Conservation (phyloP, 371 early-diverging fungal species). For the Apophysomyces trapeziformis region DNA sequence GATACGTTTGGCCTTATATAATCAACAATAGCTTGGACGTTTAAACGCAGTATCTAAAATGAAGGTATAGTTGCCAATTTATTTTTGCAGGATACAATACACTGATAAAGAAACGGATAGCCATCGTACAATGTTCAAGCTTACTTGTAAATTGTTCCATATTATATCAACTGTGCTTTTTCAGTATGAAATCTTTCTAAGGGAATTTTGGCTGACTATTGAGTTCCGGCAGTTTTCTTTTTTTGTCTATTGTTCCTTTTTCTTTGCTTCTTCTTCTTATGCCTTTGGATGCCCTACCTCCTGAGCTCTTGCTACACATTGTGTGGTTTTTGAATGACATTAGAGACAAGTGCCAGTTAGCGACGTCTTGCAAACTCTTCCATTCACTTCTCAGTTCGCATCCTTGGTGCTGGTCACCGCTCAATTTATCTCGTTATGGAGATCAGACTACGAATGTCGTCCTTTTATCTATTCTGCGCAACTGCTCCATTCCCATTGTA, state of each 20-base stretch:
- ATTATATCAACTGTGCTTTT: too few species aligned
- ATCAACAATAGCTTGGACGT: too few species aligned
- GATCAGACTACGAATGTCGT: conserved; percentile 22
- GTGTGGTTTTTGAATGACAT: conserved; percentile 18
- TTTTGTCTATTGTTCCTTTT: not conserved
- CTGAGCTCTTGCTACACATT: conserved; percentile 22
- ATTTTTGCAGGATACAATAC: too few species aligned
- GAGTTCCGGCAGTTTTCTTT: too few species aligned
- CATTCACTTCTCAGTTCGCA: conserved; percentile 24
- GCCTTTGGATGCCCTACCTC: conserved; percentile 22
- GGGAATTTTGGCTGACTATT: too few species aligned
- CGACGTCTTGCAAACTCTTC: conserved; percentile 27
- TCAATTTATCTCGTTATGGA: conserved; percentile 38
- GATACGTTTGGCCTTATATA: too few species aligned
- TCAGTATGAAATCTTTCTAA: too few species aligned
- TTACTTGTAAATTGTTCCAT: too few species aligned
- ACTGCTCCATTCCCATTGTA: conserved; percentile 23
- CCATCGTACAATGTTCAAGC: too few species aligned
- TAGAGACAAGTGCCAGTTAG: conserved; percentile 38
- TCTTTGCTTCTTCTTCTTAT: not conserved
- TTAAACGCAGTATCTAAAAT: too few species aligned
- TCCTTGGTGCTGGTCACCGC: conserved; percentile 37
- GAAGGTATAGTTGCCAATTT: too few species aligned
- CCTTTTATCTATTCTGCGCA: conserved; percentile 31
- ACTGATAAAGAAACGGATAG: too few species aligned